Evolutionary conservation across 495 filamentous ascomycete species (phyloP), one percentile per base, ranked within the genome.

Genomic region (Talaromyces adpressus): DNA sequence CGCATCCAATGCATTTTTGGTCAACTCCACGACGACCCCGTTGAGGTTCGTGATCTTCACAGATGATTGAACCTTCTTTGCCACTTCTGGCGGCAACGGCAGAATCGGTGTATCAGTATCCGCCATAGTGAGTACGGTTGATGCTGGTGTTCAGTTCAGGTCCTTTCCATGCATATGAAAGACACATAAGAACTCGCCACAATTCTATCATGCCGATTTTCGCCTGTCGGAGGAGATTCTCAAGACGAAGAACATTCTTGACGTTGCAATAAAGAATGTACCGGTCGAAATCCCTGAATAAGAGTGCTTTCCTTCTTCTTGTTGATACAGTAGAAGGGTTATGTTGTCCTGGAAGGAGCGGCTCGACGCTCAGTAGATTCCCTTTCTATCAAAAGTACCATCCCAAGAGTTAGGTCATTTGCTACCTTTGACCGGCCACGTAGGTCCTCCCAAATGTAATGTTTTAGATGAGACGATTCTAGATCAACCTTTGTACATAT

Each of bases 1-100:
- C 20, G 93, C 91, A 77, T 98, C 94, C 22, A 98, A 80, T 1
- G 91, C 84, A 73, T 98, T 98, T 68, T 90, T 85, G 7, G 93
- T 65, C n/a, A 98, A 78, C 58, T 91, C 89, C 60, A 84, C 74
- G 45, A 92, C 77, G 4, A 91, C 93, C 25, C 76, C 85, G 66
- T 88, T 87, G 54, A 98, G 75, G 30, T 88, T 85, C 2, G 86
- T 89, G 65, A 98, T 89, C 23, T 82, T 79, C 6, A 84, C 85
- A 2, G 93, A 96, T 1, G 93, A 97, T 66, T 89, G 91, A 73
- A 98, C 88, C 69, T 93, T 93, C n/a, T 88, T 84, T 60, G 86
- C 80, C 59, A 91, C 92, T 59, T 93, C 84, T 25, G 82, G 71
- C 14, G 93, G 90, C 52, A 98, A 80, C 47, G 80, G 85, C 63